A percentile compares a stretch with the other conserved stretches of the same genome.
phyloP scores from a whole-genome alignment of 2,329 filamentous ascomycete genomes.

The Epichloe elymi region DNA sequence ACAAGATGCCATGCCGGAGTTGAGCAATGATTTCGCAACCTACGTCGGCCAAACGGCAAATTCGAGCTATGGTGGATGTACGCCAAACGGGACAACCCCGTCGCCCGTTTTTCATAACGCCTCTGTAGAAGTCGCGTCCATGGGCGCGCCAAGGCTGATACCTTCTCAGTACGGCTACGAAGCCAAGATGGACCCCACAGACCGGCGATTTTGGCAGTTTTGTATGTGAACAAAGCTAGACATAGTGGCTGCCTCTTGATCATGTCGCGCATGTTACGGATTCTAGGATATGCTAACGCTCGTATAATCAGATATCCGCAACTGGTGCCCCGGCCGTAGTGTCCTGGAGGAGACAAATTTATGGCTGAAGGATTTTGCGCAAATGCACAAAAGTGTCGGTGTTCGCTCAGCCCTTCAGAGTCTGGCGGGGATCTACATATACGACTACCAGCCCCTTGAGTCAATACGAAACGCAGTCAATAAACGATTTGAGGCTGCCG shows the following conservation, averaged over 20 bases:
- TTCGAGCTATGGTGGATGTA: neutral
- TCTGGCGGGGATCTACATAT: conserved; percentile 27
- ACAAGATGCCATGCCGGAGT: neutral
- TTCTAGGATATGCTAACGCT: neutral
- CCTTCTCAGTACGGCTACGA: conserved; percentile 19
- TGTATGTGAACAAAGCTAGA: conserved; percentile 14
- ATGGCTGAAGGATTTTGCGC: conserved; percentile 26
- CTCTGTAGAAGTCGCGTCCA: conserved; percentile 1
- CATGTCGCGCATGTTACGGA: neutral
- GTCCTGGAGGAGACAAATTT: conserved; percentile 24
- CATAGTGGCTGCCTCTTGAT: neutral
- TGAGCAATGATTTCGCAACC: neutral
- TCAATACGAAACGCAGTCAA: conserved; percentile 20
- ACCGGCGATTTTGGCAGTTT: conserved; percentile 21
- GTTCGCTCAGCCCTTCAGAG: conserved; percentile 26
- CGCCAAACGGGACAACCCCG: neutral
- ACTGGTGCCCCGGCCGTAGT: conserved; percentile 28
- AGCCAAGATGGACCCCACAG: conserved; percentile 21
- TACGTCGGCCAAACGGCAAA: neutral
- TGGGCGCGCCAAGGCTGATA: conserved; percentile 6
- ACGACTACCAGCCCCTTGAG: conserved; percentile 24
- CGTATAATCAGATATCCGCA: conserved; percentile 19
- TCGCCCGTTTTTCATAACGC: neutral
- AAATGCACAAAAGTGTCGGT: conserved; percentile 22
- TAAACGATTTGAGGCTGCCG: conserved; percentile 17